These are phyloP conservation scores for Chalciporus sphaerocephalus DNA, from an alignment of 768 basidiomycete genomes.

Conservation along the genomic window DNA sequence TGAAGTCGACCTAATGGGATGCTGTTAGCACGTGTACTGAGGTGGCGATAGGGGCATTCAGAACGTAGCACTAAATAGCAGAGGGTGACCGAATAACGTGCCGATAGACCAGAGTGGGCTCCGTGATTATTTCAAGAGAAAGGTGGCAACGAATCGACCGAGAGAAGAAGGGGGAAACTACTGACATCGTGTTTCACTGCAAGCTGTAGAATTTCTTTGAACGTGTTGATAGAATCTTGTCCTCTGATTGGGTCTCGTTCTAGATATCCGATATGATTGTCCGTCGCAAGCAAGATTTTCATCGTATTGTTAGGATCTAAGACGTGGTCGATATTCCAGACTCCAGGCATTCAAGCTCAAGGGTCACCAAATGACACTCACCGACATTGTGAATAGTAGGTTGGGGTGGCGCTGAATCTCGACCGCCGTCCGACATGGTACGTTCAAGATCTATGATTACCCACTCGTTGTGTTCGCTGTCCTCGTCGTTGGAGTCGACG, in stretches of 20 bases:
- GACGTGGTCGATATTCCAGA: not conserved
- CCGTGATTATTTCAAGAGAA: too few relatives aligned
- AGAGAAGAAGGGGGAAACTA: conserved; percentile 10
- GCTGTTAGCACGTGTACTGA: conserved; percentile 3
- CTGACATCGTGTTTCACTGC: conserved; percentile 84
- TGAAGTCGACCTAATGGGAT: conserved; percentile 76
- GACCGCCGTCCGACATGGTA: conserved; percentile 25
- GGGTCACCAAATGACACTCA: conserved; percentile 22
- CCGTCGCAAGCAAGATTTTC: conserved; percentile 85
- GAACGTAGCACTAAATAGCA: not conserved
- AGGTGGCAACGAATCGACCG: not conserved
- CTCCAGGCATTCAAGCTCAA: conserved; percentile 2
- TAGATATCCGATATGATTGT: conserved; percentile 93
- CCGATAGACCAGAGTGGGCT: too few relatives aligned
- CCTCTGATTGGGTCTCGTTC: conserved; percentile 94
- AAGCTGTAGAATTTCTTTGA: conserved; percentile 87
- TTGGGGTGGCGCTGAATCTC: conserved; percentile 28
- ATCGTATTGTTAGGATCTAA: conserved; percentile 65
- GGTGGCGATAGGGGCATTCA: not conserved
- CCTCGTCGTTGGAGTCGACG: not conserved
- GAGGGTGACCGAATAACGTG: not conserved
- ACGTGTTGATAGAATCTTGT: conserved; percentile 92
- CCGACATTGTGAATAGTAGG: conserved; percentile 38
- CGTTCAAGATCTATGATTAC: too few relatives aligned
- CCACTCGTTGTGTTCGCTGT: not conserved